These are phyloP conservation scores for Aspergillus brunneoviolaceus DNA, from an alignment of 2,329 filamentous ascomycete genomes.

Conservation along the genomic window DNA sequence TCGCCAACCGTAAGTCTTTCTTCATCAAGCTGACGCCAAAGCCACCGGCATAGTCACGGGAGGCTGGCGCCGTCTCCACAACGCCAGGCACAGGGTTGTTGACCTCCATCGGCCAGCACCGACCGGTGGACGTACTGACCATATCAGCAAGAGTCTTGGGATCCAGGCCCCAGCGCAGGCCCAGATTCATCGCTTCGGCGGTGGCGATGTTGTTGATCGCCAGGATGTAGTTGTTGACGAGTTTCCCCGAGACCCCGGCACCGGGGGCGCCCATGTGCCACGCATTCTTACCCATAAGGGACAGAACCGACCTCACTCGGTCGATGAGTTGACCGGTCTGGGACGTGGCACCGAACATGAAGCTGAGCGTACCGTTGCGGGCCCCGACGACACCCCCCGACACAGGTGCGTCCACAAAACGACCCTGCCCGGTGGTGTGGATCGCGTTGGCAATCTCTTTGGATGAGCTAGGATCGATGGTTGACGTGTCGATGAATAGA, in stretches of 20 bases:
- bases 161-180: slow-evolving; percentile 62
- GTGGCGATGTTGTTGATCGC: slow-evolving; percentile 85
- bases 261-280: slow-evolving; percentile 84
- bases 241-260: slow-evolving; percentile 82
- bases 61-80: slow-evolving; percentile 71
- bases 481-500: slow-evolving; percentile 93
- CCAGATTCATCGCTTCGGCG: slow-evolving; percentile 66
- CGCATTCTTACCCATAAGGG: slow-evolving; percentile 81
- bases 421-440: slow-evolving; percentile 64
- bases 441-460: slow-evolving; percentile 72
- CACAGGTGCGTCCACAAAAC: slow-evolving; percentile 93
- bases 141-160: slow-evolving; percentile 72
- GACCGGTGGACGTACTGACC: slow-evolving; percentile 91
- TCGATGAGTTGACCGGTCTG: slow-evolving; percentile 54
- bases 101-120: slow-evolving; percentile 91
- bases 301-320: slow-evolving; percentile 66
- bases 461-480: slow-evolving; percentile 88
- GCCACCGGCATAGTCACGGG: slow-evolving; percentile 72
- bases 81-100: slow-evolving; percentile 95
- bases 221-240: slow-evolving; percentile 96
- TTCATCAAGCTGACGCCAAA: slow-evolving; percentile 78
- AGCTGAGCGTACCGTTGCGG: slow-evolving; percentile 80
- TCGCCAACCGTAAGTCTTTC: slow-evolving; percentile 73
- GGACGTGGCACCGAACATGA: slow-evolving; percentile 79
- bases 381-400: slow-evolving; percentile 94